These are phyloP conservation scores for Pinus taeda DNA, from an alignment of 75 land plant species.

Conservation along the genomic window DNA sequence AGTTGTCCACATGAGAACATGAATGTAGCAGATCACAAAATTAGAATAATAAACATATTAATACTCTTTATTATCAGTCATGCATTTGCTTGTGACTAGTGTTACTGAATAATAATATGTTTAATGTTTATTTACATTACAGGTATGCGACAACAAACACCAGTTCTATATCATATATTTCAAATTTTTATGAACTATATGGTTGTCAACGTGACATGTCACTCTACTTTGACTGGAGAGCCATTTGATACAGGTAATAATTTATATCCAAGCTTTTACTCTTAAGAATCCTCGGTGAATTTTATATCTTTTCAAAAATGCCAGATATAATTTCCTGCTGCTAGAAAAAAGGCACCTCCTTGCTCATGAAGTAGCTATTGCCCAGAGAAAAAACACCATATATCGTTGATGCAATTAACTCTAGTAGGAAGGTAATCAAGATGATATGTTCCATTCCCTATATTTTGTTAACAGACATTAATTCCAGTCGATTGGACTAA, in stretches of 20 bases:
- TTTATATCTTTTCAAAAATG: neutral
- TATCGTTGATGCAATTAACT: neutral
- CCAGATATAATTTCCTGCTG: neutral
- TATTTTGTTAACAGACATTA: too few species aligned
- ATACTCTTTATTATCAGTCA: too few species aligned
- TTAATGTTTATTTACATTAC: too few species aligned
- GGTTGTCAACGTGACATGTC: neutral
- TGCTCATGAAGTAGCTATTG: neutral
- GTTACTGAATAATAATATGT: too few species aligned
- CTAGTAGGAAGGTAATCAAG: neutral
- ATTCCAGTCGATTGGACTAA: neutral
- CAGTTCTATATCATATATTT: too few species aligned
- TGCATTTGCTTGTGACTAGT: too few species aligned
- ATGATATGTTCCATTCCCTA: neutral
- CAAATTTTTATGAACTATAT: neutral
- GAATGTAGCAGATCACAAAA: too few species aligned
- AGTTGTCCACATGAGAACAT: too few species aligned
- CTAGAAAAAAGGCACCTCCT: neutral
- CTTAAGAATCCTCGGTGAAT: neutral
- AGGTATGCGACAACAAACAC: too few species aligned
- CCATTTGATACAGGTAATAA: neutral
- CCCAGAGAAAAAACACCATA: neutral
- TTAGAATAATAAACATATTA: too few species aligned
- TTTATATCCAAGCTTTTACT: neutral
- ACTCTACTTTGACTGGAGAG: neutral